phyloP scores from a whole-genome alignment of 805 yeast genomes.

The Pachysolen tannophilus region DNA sequence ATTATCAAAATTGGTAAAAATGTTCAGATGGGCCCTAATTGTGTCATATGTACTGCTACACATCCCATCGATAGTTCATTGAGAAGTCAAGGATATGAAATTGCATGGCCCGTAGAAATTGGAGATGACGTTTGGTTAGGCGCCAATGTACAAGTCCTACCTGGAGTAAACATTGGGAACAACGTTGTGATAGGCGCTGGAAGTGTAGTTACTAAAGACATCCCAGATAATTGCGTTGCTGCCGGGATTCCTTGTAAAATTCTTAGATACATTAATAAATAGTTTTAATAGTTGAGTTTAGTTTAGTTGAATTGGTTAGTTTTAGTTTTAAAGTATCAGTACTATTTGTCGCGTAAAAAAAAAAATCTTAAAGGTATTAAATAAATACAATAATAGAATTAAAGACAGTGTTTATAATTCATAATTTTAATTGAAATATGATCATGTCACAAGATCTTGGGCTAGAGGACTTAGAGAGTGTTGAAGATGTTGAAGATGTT shows the following conservation, averaged over 20 bases:
- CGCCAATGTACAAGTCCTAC: slow-evolving; percentile 42
- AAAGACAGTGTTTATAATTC: too few relatives aligned
- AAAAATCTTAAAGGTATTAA: too few relatives aligned
- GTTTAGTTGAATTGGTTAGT: too few relatives aligned
- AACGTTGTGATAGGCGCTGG: slow-evolving; percentile 62
- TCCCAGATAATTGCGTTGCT: slow-evolving; percentile 47
- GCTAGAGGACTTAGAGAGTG: too few relatives aligned
- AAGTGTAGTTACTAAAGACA: slow-evolving; percentile 49
- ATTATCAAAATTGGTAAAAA: slow-evolving; percentile 52
- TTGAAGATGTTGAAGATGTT: too few relatives aligned
- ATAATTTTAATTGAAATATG: too few relatives aligned
- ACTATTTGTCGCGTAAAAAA: too few relatives aligned
- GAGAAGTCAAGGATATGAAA: slow-evolving; percentile 34
- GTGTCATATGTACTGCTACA: slow-evolving; percentile 50
- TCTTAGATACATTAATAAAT: too few relatives aligned
- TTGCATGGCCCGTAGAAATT: slow-evolving; percentile 46
- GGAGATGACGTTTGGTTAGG: slow-evolving; percentile 70
- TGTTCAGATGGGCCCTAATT: slow-evolving; percentile 58
- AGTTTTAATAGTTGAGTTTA: too few relatives aligned
- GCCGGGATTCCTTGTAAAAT: slow-evolving; percentile 60
- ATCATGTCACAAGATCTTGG: too few relatives aligned
- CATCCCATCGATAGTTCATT: slow-evolving; percentile 46
- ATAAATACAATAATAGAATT: too few relatives aligned
- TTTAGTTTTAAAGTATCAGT: too few relatives aligned
- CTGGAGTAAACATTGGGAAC: slow-evolving; percentile 62